Percentiles rank a stretch among this genome's conserved stretches.
phyloP scores from a whole-genome alignment of 352 stramenopile species.

The Phytophthora capsici region DNA sequence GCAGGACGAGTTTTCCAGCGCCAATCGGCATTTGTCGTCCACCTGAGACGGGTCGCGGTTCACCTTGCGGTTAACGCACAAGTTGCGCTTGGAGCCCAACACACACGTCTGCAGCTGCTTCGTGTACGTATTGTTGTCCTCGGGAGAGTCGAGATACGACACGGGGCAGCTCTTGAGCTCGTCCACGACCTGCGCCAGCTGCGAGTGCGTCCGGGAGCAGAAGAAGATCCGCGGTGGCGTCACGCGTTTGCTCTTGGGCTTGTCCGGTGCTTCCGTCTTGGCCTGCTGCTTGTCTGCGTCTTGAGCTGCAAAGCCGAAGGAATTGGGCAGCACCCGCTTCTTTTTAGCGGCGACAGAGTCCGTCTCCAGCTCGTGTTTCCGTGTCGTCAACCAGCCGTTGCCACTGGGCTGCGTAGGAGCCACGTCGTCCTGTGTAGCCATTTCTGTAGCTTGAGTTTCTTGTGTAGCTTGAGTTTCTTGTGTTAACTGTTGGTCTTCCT shows the following conservation, averaged over 20 bases:
- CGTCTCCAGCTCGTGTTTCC: slow-evolving; percentile 21
- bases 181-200: slow-evolving; percentile 81
- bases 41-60: slow-evolving; percentile 63
- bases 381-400: slow-evolving; percentile 25
- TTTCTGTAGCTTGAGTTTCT: slow-evolving; percentile 1
- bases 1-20: slow-evolving; percentile 37
- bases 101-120: slow-evolving; percentile 79
- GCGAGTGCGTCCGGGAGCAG: slow-evolving; percentile 89
- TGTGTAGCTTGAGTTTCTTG: slow-evolving; percentile 13
- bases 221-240: slow-evolving; percentile 82
- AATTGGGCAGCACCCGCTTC: slow-evolving; percentile 36
- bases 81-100: slow-evolving; percentile 81
- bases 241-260: slow-evolving; percentile 36
- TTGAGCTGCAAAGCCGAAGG: slow-evolving; percentile 26
- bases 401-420: slow-evolving; percentile 29
- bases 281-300: slow-evolving; percentile 2
- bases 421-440: slow-evolving; percentile 24
- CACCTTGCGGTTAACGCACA: slow-evolving; percentile 79
- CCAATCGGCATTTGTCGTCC: slow-evolving; percentile 78
- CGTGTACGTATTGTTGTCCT: slow-evolving; percentile 40
- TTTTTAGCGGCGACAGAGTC: slow-evolving; percentile 18
- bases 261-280: slow-evolving; percentile 17
- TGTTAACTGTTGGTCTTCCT: slow-evolving; percentile 5
- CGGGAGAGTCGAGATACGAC: slow-evolving; percentile 58
- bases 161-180: slow-evolving; percentile 81